Percentiles rank a stretch among this genome's conserved stretches.
Conservation (phyloP, 352 stramenopile genomes). For the Phytophthora crassamura region DNA sequence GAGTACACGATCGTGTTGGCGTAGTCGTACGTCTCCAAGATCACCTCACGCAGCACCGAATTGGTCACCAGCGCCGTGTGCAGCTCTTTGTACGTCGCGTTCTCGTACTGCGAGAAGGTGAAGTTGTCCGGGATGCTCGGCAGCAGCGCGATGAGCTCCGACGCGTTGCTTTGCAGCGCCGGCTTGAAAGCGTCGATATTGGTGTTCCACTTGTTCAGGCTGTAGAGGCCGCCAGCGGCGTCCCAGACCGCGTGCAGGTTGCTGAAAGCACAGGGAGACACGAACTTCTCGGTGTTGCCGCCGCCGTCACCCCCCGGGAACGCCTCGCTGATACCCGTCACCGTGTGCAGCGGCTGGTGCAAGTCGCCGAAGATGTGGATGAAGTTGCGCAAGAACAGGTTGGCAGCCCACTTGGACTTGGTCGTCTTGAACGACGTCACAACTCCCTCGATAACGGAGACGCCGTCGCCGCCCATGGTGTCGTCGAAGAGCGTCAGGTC, state of each 20-base stretch:
- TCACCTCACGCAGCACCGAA: conserved; percentile 34
- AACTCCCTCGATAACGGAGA: conserved; percentile 51
- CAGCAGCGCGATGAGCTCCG: conserved; percentile 50
- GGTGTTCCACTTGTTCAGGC: conserved; percentile 59
- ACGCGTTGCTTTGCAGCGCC: conserved; percentile 46
- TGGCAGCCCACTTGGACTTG: conserved; percentile 67
- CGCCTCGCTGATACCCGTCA: conserved; percentile 49
- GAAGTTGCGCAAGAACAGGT: conserved; percentile 69
- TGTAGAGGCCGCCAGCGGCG: conserved; percentile 55
- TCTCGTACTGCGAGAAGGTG: conserved; percentile 51
- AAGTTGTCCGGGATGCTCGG: conserved; percentile 41
- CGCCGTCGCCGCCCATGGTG: conserved; percentile 53
- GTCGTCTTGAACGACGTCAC: conserved; percentile 68
- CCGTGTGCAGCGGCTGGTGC: conserved; percentile 67
- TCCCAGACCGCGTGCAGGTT: conserved; percentile 81
- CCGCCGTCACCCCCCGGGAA: conserved; percentile 61
- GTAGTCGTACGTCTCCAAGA: conserved; percentile 59
- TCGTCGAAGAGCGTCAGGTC: conserved; percentile 61
- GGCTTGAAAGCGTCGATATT: conserved; percentile 35
- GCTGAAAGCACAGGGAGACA: conserved; percentile 48
- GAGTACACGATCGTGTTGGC: conserved; percentile 52
- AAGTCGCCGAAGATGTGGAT: conserved; percentile 76
- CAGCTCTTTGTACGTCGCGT: conserved; percentile 45
- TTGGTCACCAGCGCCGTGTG: conserved; percentile 36
- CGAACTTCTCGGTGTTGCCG: conserved; percentile 69